phyloP scores from a whole-genome alignment of 2,329 filamentous ascomycete species.

The Penicillium sp. region DNA sequence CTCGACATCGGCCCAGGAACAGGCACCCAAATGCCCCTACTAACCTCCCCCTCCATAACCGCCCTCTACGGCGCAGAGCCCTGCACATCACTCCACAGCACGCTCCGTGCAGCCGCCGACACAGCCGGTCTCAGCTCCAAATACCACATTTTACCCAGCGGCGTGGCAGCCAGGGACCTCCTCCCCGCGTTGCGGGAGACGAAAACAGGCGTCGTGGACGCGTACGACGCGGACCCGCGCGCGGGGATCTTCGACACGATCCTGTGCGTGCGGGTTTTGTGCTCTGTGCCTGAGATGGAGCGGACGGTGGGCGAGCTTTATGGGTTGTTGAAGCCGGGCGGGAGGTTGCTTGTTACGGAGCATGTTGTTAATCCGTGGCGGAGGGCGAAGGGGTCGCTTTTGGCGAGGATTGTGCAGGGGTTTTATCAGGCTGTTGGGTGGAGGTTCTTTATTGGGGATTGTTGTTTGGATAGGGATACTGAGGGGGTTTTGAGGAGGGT shows the following conservation, averaged over 20 bases:
- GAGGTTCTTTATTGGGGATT: slow-evolving; percentile 53
- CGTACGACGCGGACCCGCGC: slow-evolving; percentile 13
- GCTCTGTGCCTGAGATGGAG: slow-evolving; percentile 50
- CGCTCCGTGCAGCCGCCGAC: slow-evolving; percentile 42
- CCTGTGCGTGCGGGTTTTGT: slow-evolving; percentile 53
- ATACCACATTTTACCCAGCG: slow-evolving; percentile 50
- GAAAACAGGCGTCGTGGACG: slow-evolving; percentile 31
- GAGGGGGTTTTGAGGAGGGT: slow-evolving; percentile 42
- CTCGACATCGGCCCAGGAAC: slow-evolving; percentile 53
- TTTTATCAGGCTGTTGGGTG: slow-evolving; percentile 48
- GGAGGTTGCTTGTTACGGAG: slow-evolving; percentile 53
- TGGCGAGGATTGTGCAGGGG: slow-evolving; percentile 47
- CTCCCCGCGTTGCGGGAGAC: slow-evolving; percentile 30
- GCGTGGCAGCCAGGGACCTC: slow-evolving; percentile 48
- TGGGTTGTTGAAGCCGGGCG: slow-evolving; percentile 52
- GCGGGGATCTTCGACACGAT: slow-evolving; percentile 54
- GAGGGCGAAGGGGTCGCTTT: slow-evolving; percentile 44
- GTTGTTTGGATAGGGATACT: slow-evolving; percentile 51
- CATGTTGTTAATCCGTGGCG: slow-evolving; percentile 54
- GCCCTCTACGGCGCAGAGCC: slow-evolving; percentile 56
- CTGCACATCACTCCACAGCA: slow-evolving; percentile 45
- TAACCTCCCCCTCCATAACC: slow-evolving; percentile 43
- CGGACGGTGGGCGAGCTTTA: slow-evolving; percentile 49
- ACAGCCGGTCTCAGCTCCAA: slow-evolving; percentile 44
- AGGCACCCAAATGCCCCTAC: slow-evolving; percentile 49